A percentile compares a stretch with the other conserved stretches of the same genome.
These are phyloP conservation scores for Syzygium syzygioides DNA, from an alignment of 441 rosid species.

Conservation along the genomic window DNA sequence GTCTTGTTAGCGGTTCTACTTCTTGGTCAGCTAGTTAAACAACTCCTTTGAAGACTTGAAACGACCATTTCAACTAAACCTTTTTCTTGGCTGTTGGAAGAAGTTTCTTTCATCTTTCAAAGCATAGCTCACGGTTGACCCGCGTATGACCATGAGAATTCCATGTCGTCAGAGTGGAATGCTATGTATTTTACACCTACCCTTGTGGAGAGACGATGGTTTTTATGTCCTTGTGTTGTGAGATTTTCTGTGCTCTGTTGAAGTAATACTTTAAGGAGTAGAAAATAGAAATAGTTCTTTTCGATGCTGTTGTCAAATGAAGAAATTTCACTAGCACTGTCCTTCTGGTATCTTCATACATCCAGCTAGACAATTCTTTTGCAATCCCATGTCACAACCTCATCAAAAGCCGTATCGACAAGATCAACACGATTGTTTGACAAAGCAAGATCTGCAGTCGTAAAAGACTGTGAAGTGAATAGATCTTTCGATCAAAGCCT, in stretches of 20 bases:
- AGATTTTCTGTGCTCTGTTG: neutral
- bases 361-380: neutral
- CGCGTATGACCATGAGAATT: neutral
- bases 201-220: neutral
- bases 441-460: neutral
- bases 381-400: neutral
- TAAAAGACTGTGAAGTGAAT: neutral
- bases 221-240: neutral
- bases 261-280: neutral
- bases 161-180: neutral
- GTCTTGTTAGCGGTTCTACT: neutral
- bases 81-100: neutral
- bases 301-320: neutral
- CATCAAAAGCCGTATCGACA: neutral
- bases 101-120: neutral
- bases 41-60: neutral
- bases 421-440: neutral
- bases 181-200: neutral
- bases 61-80: neutral
- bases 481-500: neutral
- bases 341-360: neutral
- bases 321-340: neutral
- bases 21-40: neutral
- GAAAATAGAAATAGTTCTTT: neutral
- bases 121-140: neutral